Evolutionary conservation across 352 stramenopile genomes (phyloP), one percentile per base, ranked within the genome.

Genomic region (Aphanomyces euteiches): DNA sequence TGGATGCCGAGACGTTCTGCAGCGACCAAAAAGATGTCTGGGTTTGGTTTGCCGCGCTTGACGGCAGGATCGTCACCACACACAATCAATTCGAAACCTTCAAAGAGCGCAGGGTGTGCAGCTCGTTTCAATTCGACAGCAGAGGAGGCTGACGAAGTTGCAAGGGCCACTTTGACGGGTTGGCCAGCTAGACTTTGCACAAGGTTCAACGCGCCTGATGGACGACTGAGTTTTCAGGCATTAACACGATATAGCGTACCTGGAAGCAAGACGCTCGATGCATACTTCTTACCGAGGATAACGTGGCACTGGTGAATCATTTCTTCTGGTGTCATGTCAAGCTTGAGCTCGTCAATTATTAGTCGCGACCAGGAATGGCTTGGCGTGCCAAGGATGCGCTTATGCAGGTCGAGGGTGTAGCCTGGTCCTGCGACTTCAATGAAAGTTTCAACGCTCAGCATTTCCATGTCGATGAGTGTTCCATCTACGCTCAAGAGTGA

Each of bases 381-480:
- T 17, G 86, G 84, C 13, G 80, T 83, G 10, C 86, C 86, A 48
- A 94, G 72, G 47, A 92, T 89, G 38, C 77, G 77, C 74, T 94
- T 94, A 74, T 90, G 85, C 61, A 90, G 79, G 17, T 78, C 66
- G 56, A 78, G 79, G 6, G 81, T 79, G 77, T 88, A 88, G 63
- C 79, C 72, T 59, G 79, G 79, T n/a, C 84, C 86, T 37, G 86
- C 73, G 50, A 87, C 75, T 63, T 81, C 68, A 58, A 82, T 76
- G 69, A 92, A 85, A 21, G 84, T 75, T 8, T 82, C 70, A 58
- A 82, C 76, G 59, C 84, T 92, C 69, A 92, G 79, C 70, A 81
- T 79, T 61, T 94, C 86, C 37, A 83, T 91, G 73, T 94, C 86
- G 69, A 94, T 77, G 53, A 94, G 72, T 47, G 86, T 94, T 60